Percentiles rank a stretch among this genome's conserved stretches.
These are phyloP conservation scores for Proliferodiscus dingleyae DNA, from an alignment of 2,329 filamentous ascomycete genomes.

Conservation along the genomic window DNA sequence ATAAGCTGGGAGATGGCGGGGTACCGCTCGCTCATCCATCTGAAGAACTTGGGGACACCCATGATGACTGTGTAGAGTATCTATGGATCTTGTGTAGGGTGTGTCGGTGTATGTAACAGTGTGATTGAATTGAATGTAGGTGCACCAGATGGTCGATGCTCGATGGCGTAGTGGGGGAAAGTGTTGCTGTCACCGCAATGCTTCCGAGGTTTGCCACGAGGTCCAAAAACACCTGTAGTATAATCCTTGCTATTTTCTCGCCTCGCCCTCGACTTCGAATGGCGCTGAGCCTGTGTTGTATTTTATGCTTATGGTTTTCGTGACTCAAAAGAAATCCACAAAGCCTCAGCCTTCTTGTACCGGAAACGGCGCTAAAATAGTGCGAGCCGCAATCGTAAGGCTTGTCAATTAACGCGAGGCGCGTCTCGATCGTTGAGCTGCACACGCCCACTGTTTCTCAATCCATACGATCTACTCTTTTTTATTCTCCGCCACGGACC, in stretches of 20 bases:
- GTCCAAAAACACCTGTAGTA: background rate
- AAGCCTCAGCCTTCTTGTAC: background rate
- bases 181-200: slow-evolving; percentile 28
- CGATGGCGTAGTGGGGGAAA: slow-evolving; percentile 9
- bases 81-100: slow-evolving; percentile 9
- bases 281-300: slow-evolving; percentile 11
- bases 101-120: slow-evolving; percentile 9
- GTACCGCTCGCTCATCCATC: slow-evolving; percentile 99
- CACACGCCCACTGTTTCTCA: slow-evolving; percentile 2
- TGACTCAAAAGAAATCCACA: background rate
- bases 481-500: background rate
- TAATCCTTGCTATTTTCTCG: background rate
- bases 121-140: too few species aligned
- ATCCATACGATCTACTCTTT: background rate
- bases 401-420: slow-evolving; percentile 6
- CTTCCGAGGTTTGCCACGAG: background rate
- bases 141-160: too few species aligned
- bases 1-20: slow-evolving; percentile 97
- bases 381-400: too few species aligned
- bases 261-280: slow-evolving; percentile 7
- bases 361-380: background rate
- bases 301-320: slow-evolving; percentile 8
- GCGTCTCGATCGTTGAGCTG: slow-evolving; percentile 9
- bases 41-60: slow-evolving; percentile 50
- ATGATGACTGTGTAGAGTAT: slow-evolving; percentile 19